Evolutionary conservation across 2,329 filamentous ascomycete genomes (phyloP), one percentile per base, ranked within the genome.

Genomic region (Aspergillus flavus): DNA sequence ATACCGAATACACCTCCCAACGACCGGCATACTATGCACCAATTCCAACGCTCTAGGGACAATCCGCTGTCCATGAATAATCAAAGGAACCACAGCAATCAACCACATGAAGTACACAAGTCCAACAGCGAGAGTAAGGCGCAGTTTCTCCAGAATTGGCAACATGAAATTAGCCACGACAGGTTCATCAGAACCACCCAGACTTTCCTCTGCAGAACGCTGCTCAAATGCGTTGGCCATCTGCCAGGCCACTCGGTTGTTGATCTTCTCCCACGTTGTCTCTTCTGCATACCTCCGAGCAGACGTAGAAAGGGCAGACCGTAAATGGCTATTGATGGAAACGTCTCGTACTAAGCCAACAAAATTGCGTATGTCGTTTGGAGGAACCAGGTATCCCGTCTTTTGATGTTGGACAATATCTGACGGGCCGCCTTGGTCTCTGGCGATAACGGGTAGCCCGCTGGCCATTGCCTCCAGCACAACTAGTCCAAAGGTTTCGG

Each of bases 381-480:
- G 87, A 0, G 83, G 81, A 1, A 89, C 81, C 7, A 91, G 79
- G 69, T 84, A 90, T 14, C 89, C 89, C 0, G 85, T 88, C 41
- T 81, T 78, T 14, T 82, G 84, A 67, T 91, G 79, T 30, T 81
- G 79, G 41, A 91, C 83, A 59, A 89, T 90, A 70, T 91, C 89
- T 41, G 86, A 89, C 0, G 89, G 89, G 0, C 89, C 89, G 11
- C 89, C 89, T 71, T 89, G 87, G 69, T 91, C 88, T 53, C 89
- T 83, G 3, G 89, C 89, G 58, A 91, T 81, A 28, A 91, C 89
- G 0, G 89, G 88, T 2, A 92, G 82, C 3, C 88, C 88, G 66
- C 87, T 90, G 0, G 89, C 88, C 88, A 91, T 91, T 3, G 87
- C 86, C 75, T 91, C 89, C 2, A 91, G 79, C 1, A 91, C 89